Evolutionary conservation across 306 rosid species (phyloP), one percentile per base, ranked within the genome.

Genomic region (Lupinus albus): DNA sequence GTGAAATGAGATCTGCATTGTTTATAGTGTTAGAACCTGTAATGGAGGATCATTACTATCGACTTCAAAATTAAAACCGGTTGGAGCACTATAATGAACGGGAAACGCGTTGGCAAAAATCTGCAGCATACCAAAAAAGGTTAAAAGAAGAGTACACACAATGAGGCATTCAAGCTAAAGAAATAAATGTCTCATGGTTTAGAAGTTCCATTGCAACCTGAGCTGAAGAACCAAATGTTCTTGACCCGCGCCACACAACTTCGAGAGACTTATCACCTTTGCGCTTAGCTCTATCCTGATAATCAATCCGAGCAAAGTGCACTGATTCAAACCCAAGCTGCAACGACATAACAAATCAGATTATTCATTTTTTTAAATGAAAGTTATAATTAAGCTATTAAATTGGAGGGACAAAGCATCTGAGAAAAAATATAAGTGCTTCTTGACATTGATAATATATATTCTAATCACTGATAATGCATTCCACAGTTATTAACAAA

Each of bases 311-410:
- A 11, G 98, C 98, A 38, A 92, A 92, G 81, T 92, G 98, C 6
- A 92, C 84, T 6, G 98, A 92, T 39, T 92, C 98, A 76, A 92
- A 92, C 9, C 98, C 98, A 39, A 89, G 76, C 98, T 92, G 87
- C 77, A 79, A 30, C 52, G 39, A 11, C 53, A 78, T 14, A 13
- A 7, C 8, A 35, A 79, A 65, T 7, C 4, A 48, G 20, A 25
- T 36, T 25, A 51, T 20, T 60, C 58, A 13, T 13, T 42, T 0
- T 20, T 16, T n/a, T 42, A 28, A 14, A 11, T 42, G 32, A 46
- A 18, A 61, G 1, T 13, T 57, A 64, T 15, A 50, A 25, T 20
- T 35, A 41, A 28, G 32, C 61, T 8, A 39, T 20, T 14, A 16
- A 52, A 52, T 12, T 55, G 49, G n/a, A 71, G 33, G 30, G 3